Percentiles rank a stretch among this genome's conserved stretches.
These are phyloP conservation scores for Closterium sp. DNA, from an alignment of 139 green algal species.

Conservation along the genomic window DNA sequence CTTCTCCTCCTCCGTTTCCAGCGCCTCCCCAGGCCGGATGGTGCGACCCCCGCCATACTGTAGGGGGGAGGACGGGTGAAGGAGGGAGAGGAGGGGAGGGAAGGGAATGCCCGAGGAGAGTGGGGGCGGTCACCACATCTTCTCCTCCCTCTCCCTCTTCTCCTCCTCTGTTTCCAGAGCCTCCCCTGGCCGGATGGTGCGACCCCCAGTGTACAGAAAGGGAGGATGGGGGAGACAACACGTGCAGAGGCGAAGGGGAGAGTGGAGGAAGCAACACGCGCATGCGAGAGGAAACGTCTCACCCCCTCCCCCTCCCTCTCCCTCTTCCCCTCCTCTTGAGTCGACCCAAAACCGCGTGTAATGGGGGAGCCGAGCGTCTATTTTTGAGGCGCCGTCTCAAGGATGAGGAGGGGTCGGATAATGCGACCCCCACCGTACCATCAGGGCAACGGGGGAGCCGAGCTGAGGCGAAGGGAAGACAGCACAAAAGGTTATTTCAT, in stretches of 20 bases:
- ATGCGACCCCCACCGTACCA: too few species aligned
- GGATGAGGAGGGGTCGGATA: too few species aligned
- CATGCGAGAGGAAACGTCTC: too few species aligned
- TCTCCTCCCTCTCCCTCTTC: slow-evolving; percentile 52
- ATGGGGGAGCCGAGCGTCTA: too few species aligned
- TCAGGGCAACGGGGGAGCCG: too few species aligned
- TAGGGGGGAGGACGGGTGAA: background rate
- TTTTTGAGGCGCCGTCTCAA: too few species aligned
- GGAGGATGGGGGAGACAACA: background rate
- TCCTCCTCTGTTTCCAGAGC: slow-evolving; percentile 59
- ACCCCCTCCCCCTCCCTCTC: background rate
- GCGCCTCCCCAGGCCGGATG: slow-evolving; percentile 70
- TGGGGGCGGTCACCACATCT: too few species aligned
- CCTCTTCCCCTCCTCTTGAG: background rate
- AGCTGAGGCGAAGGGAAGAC: too few species aligned
- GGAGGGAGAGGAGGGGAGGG: too few species aligned
- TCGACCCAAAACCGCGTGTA: too few species aligned
- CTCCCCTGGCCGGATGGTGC: slow-evolving; percentile 76
- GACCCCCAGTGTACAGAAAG: slow-evolving; percentile 69
- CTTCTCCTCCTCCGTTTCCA: slow-evolving; percentile 60
- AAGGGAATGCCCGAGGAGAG: too few species aligned
- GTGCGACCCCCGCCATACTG: slow-evolving; percentile 77
- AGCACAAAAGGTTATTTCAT: too few species aligned
- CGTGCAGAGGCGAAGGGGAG: background rate
- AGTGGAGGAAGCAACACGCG: background rate